Evolutionary conservation across 1,284 basidiomycete genomes (phyloP).

Genomic region (Apiotrichum sp.): DNA sequence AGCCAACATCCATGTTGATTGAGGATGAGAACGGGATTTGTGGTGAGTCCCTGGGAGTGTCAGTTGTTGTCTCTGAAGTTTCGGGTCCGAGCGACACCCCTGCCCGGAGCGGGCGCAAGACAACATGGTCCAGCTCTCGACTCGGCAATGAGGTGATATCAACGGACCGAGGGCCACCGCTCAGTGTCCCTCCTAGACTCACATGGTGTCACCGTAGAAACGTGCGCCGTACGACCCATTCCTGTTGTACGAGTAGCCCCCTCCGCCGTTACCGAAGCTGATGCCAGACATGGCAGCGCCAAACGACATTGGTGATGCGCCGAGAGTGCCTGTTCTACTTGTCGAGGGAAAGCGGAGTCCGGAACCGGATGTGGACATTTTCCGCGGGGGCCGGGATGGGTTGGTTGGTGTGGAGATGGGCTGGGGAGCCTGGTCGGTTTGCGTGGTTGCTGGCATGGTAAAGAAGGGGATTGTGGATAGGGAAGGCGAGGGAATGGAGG

Average conservation of each 20-base stretch:
- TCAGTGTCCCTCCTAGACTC: constrained; percentile 12
- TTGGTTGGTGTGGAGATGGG: constrained; percentile 19
- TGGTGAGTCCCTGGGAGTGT: constrained; percentile 30
- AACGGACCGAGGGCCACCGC: too few relatives aligned
- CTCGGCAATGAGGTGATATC: too few relatives aligned
- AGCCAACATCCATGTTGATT: constrained; percentile 40
- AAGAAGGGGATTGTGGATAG: background rate
- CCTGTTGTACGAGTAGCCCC: constrained; percentile 25
- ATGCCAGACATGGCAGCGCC: constrained; percentile 41
- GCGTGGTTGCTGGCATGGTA: background rate
- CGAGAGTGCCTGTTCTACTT: constrained; percentile 12
- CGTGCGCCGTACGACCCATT: constrained; percentile 33
- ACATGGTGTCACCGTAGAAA: constrained; percentile 40
- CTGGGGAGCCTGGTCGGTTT: constrained; percentile 4
- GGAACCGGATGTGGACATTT: constrained; percentile 12
- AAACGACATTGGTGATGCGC: constrained; percentile 39
- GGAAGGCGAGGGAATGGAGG: background rate
- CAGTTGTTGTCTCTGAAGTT: background rate
- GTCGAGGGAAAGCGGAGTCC: constrained; percentile 7
- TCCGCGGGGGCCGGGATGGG: constrained; percentile 13
- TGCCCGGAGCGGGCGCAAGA: background rate
- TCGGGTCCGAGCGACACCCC: background rate
- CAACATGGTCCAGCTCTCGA: too few relatives aligned
- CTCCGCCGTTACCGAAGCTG: constrained; percentile 33
- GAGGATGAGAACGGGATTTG: constrained; percentile 34